A percentile compares a stretch with the other conserved stretches of the same genome.
phyloP scores from a whole-genome alignment of 768 basidiomycete species.

The Hygrocybe coccinea region DNA sequence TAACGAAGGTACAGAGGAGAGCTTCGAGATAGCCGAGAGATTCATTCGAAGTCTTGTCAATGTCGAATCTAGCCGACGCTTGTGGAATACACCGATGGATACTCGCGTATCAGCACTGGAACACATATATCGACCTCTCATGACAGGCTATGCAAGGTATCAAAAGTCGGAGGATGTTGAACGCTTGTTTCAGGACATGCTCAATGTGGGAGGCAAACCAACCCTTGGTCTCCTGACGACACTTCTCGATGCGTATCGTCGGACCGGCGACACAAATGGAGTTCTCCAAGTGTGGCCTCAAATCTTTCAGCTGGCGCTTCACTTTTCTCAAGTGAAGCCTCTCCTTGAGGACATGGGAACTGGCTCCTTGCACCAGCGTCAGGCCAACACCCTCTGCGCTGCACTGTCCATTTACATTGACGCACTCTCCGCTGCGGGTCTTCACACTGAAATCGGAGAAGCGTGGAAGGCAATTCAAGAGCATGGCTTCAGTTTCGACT shows the following conservation, averaged over 20 bases:
- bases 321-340: conserved; percentile 31
- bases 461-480: conserved; percentile 63
- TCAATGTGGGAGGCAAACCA: conserved; percentile 51
- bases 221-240: conserved; percentile 56
- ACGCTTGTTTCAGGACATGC: conserved; percentile 47
- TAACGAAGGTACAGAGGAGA: conserved; percentile 43
- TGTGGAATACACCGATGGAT: conserved; percentile 38
- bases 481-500: conserved; percentile 72
- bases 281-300: conserved; percentile 64
- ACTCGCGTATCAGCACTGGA: conserved; percentile 44
- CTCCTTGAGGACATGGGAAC: conserved; percentile 27
- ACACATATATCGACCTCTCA: conserved; percentile 57
- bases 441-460: conserved; percentile 54
- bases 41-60: conserved; percentile 54
- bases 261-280: conserved; percentile 47
- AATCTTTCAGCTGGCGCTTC: conserved; percentile 55
- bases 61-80: conserved; percentile 27
- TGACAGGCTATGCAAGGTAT: conserved; percentile 45
- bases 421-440: conserved; percentile 58
- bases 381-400: conserved; percentile 58
- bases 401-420: conserved; percentile 83
- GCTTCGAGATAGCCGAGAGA: conserved; percentile 56
- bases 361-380: conserved; percentile 17
- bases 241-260: conserved; percentile 70
- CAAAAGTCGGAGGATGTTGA: conserved; percentile 50